A percentile compares a stretch with the other conserved stretches of the same genome.
Evolutionary conservation across 2,329 filamentous ascomycete species (phyloP).

Genomic region (Botrytis pseudocinerea): DNA sequence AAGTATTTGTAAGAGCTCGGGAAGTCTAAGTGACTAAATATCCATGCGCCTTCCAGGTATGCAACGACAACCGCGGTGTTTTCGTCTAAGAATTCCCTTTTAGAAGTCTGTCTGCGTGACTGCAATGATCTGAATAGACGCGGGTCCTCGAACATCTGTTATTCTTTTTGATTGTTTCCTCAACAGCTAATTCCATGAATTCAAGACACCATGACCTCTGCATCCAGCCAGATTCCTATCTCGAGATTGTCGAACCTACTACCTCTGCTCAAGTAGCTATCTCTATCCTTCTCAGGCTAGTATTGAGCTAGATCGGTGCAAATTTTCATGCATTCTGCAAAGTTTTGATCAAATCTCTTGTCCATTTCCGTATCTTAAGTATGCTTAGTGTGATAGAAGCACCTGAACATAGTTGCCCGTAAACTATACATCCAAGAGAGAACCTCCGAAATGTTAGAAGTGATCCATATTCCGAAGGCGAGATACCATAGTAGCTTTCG

Average conservation of each 20-base stretch:
- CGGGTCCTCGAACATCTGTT: not conserved
- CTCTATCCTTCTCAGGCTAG: not conserved
- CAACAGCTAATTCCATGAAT: not conserved
- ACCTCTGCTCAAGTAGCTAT: not conserved
- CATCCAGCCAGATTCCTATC: not conserved
- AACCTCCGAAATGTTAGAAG: not conserved
- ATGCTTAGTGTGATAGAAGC: not conserved
- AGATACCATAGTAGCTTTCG: not conserved
- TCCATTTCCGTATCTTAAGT: not conserved
- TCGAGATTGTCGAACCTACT: not conserved
- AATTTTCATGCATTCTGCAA: not conserved
- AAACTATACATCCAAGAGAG: not conserved
- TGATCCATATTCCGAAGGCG: no score
- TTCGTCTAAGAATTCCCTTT: not conserved
- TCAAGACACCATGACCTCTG: not conserved
- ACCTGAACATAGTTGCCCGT: not conserved
- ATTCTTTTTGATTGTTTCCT: not conserved
- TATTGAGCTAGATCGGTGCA: not conserved
- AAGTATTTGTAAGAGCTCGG: not conserved
- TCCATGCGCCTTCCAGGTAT: not conserved
- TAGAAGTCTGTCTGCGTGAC: not conserved
- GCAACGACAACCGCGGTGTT: not conserved
- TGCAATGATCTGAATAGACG: not conserved
- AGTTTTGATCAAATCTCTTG: not conserved
- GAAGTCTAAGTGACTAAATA: not conserved